Percentiles rank a stretch among this genome's conserved stretches.
These are phyloP conservation scores for Tolypocladium amazonense DNA, from an alignment of 2,329 filamentous ascomycete species.

Conservation along the genomic window DNA sequence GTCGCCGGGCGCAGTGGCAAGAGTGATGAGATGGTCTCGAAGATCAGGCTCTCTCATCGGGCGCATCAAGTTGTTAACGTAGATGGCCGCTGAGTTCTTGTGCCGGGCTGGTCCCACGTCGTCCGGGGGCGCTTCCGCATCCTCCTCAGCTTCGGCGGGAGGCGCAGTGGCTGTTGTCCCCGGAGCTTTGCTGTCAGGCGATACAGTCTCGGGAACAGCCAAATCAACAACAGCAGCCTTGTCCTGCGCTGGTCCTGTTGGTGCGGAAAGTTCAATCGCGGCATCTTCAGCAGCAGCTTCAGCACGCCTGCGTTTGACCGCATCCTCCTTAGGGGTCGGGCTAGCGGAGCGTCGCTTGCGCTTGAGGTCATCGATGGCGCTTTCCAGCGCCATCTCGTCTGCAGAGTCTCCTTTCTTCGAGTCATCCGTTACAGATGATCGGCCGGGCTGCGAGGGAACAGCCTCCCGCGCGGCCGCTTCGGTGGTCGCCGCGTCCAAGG, in stretches of 20 bases:
- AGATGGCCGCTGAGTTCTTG: constrained; percentile 65
- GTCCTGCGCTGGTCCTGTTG: neutral
- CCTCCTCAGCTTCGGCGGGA: constrained; percentile 8
- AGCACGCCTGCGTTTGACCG: constrained; percentile 43
- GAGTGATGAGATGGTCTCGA: constrained; percentile 54
- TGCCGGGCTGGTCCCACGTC: constrained; percentile 51
- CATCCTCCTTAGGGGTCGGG: constrained; percentile 44
- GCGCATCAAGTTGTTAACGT: constrained; percentile 85
- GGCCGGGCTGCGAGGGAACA: neutral
- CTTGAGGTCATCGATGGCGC: constrained; percentile 41
- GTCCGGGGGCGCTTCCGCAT: constrained; percentile 22
- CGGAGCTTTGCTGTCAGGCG: neutral
- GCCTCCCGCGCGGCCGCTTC: neutral
- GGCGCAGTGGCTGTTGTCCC: constrained; percentile 1
- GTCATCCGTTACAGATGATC: neutral
- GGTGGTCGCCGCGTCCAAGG: neutral
- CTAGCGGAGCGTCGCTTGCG: constrained; percentile 57
- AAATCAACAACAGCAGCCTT: neutral
- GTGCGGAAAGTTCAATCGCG: constrained; percentile 2
- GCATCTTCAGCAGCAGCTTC: neutral
- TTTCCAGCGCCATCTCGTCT: constrained; percentile 5
- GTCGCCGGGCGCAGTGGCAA: constrained; percentile 51
- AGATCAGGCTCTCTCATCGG: constrained; percentile 63
- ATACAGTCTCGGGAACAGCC: neutral
- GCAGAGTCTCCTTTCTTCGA: neutral